Conservation (phyloP, 176 grass and related monocot species). For the Carex myosuroides region DNA sequence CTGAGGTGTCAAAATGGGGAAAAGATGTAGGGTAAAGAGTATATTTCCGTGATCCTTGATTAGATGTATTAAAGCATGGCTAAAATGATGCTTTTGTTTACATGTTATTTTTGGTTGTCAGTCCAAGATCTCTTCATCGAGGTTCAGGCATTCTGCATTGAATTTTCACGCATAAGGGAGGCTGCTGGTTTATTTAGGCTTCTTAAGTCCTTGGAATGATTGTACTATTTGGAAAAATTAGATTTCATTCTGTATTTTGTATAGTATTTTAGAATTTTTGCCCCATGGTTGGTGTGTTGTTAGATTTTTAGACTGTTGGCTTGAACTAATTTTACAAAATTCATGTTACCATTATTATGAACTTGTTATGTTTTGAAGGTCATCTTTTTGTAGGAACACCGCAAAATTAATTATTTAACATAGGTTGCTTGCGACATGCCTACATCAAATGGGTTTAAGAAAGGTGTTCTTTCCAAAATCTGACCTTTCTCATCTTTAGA, state of each 20-base stretch:
- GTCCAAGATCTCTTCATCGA: constrained; percentile 88
- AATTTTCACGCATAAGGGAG: constrained; percentile 84
- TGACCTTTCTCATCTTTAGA: background rate
- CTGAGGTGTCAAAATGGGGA: background rate
- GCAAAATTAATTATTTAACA: background rate
- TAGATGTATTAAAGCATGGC: background rate
- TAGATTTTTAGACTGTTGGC: constrained; percentile 15
- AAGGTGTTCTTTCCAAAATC: background rate
- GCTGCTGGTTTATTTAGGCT: constrained; percentile 82
- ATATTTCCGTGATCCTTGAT: background rate
- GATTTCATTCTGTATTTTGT: constrained; percentile 25
- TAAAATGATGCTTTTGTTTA: constrained; percentile 12
- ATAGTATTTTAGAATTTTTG: constrained; percentile 6
- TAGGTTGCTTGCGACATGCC: background rate
- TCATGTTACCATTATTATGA: background rate
- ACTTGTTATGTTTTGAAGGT: background rate
- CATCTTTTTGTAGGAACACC: background rate
- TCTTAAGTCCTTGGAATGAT: constrained; percentile 78
- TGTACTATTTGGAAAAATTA: constrained; percentile 11
- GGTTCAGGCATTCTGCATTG: constrained; percentile 96
- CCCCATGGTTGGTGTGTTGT: background rate
- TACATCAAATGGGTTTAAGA: background rate
- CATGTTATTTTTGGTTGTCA: constrained; percentile 37
- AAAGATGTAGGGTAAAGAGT: background rate
- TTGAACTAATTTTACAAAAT: constrained; percentile 2